Percentiles rank a stretch among this genome's conserved stretches.
phyloP scores from a whole-genome alignment of 148 eudicot genomes.

The Fallopia convolvulus region DNA sequence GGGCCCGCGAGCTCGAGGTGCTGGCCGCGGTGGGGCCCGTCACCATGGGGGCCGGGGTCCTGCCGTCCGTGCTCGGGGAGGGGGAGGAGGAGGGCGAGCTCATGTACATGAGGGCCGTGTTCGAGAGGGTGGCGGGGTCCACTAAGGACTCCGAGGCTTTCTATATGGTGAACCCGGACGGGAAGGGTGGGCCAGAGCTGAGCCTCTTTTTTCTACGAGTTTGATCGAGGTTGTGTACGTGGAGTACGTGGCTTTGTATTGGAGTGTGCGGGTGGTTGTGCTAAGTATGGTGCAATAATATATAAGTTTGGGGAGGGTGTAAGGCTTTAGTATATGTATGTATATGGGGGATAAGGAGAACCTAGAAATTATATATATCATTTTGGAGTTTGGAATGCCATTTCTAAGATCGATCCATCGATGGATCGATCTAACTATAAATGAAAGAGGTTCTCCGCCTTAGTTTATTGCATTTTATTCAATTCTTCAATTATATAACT shows the following conservation, averaged over 20 bases:
- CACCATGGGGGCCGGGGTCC: conserved; percentile 74
- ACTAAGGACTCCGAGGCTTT: conserved; percentile 14
- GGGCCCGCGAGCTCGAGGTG: conserved; percentile 14
- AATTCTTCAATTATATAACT: not conserved
- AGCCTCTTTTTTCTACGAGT: conserved; percentile 26
- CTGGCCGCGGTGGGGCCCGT: conserved; percentile 55
- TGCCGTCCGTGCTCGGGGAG: conserved; percentile 25
- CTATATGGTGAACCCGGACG: conserved; percentile 27
- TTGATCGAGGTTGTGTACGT: not conserved
- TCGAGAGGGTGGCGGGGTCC: conserved; percentile 17
- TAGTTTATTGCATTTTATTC: not conserved
- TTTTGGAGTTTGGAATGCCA: not conserved
- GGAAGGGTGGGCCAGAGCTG: conserved; percentile 29
- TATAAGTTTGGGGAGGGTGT: not conserved
- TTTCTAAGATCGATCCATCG: not conserved
- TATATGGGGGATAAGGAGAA: not conserved
- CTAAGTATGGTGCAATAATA: not conserved
- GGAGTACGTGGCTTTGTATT: not conserved
- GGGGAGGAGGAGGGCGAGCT: conserved; percentile 11
- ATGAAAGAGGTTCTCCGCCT: not conserved
- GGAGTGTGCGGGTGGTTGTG: not conserved
- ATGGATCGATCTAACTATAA: not conserved
- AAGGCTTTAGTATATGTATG: not conserved
- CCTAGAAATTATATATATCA: not conserved
- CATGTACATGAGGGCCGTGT: conserved; percentile 19